These are phyloP conservation scores for Selaginella moellendorffii DNA, from an alignment of 75 land plant genomes.

Conservation along the genomic window DNA sequence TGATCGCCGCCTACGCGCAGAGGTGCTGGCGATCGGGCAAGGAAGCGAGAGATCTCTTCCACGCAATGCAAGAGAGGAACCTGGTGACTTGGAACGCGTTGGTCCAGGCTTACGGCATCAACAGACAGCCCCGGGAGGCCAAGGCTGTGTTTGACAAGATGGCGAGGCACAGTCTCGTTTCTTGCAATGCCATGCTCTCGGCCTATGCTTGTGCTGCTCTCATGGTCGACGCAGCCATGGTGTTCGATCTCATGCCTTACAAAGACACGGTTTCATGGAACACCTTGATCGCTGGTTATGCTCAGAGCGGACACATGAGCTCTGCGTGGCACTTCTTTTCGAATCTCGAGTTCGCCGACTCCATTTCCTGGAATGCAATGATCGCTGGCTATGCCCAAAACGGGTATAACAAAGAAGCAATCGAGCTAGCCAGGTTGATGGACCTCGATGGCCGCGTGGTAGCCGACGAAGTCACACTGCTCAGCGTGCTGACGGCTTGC, in stretches of 20 bases:
- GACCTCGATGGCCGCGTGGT: neutral
- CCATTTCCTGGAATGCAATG: neutral
- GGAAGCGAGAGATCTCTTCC: neutral
- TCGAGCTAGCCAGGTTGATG: neutral
- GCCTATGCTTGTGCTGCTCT: neutral
- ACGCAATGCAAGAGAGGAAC: neutral
- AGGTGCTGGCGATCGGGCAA: neutral
- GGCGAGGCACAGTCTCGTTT: neutral
- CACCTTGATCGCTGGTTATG: neutral
- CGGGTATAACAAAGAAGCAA: neutral
- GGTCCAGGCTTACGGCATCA: neutral
- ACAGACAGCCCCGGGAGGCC: neutral
- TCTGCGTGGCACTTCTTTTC: neutral
- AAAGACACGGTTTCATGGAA: neutral
- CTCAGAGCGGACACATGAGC: neutral
- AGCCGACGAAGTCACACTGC: neutral
- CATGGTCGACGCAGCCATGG: neutral
- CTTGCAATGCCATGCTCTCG: neutral
- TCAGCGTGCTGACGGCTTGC: neutral
- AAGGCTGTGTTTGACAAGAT: neutral
- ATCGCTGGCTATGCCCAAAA: slow-evolving; percentile 3
- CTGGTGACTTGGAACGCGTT: neutral
- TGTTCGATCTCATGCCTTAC: neutral
- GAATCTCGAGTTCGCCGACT: neutral
- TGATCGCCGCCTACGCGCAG: neutral